Evolutionary conservation across 495 filamentous ascomycete genomes (phyloP), one percentile per base, ranked within the genome.

Genomic region (Penicillium coffeae): DNA sequence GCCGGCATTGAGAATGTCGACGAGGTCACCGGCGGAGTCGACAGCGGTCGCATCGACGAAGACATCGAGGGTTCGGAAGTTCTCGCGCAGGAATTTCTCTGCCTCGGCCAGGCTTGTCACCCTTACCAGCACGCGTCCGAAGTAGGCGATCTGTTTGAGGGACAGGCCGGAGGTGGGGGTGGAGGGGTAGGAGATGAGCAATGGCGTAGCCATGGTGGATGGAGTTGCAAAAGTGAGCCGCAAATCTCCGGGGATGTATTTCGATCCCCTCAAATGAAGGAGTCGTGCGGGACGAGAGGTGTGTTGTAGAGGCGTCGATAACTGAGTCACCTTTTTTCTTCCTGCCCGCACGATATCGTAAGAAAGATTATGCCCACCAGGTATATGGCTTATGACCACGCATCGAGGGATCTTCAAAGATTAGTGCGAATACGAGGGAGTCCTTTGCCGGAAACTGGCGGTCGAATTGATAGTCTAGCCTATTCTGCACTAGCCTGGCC

Each of bases 1-100:
- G 43, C 94, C 93, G 52, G 83, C 80, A 61, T 98, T 86, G 43
- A 98, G 79, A 21, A 97, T 76, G 43, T 87, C 77, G 42, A 90
- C 69, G 15, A 96, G 70, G 52, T 95, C 88, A 33, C 86, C 82
- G 38, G 71, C 64, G 20, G 80, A 81, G 48, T 77, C 55, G 44
- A 97, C 78, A 20, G 73, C 68, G 16, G 87, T 86, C 46, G 82
- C 90, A 54, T 96, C 86, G 52, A 94, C 81, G 60, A 82, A 90
- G 47, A 84, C 76, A 40, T 82, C 73, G 52, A 89, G 84, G 33
- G 75, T 70, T 48, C 81, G 74, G 59, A 85, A 78, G 56, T 89
- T 80, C 46, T 80, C 75, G 27, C 76, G 76, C 21, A 96, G 72
- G 58, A 93, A 87, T 79, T 78, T 36, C 83, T 81, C 55, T 70